phyloP scores from a whole-genome alignment of 1,284 basidiomycete genomes.

The Ceratobasidium sp. region DNA sequence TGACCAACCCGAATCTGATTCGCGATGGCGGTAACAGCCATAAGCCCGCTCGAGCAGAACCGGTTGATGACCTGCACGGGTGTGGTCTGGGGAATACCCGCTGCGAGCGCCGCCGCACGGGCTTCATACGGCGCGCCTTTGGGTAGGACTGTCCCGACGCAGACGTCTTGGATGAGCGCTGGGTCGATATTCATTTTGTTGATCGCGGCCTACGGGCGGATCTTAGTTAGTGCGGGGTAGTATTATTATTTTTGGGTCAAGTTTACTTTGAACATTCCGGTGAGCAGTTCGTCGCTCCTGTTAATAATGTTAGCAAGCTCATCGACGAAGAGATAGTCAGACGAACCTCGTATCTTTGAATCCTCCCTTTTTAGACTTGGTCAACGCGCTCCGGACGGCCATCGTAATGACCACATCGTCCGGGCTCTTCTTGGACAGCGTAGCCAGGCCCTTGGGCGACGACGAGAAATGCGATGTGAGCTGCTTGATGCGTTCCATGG shows the following conservation, averaged over 20 bases:
- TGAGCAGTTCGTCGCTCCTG: conserved; percentile 81
- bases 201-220: conserved; percentile 68
- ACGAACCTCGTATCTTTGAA: conserved; percentile 72
- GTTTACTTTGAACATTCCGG: conserved; percentile 80
- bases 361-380: conserved; percentile 83
- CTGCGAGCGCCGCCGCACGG: conserved; percentile 82
- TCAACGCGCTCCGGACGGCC: conserved; percentile 84
- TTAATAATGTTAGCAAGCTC: conserved; percentile 12
- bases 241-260: conserved; percentile 1
- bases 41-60: conserved; percentile 87
- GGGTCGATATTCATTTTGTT: conserved; percentile 76
- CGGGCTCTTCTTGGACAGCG: conserved; percentile 70
- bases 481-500: conserved; percentile 71
- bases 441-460: conserved; percentile 61
- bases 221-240: not conserved
- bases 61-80: conserved; percentile 85
- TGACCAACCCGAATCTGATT: conserved; percentile 80
- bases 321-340: not conserved
- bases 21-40: conserved; percentile 85
- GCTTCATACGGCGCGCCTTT: conserved; percentile 76
- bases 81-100: conserved; percentile 82
- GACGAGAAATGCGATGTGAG: conserved; percentile 71
- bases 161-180: conserved; percentile 79
- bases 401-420: conserved; percentile 91
- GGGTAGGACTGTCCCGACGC: conserved; percentile 76